These are phyloP conservation scores for Elasticomyces elasticus DNA, from an alignment of 495 filamentous ascomycete genomes.

Conservation along the genomic window DNA sequence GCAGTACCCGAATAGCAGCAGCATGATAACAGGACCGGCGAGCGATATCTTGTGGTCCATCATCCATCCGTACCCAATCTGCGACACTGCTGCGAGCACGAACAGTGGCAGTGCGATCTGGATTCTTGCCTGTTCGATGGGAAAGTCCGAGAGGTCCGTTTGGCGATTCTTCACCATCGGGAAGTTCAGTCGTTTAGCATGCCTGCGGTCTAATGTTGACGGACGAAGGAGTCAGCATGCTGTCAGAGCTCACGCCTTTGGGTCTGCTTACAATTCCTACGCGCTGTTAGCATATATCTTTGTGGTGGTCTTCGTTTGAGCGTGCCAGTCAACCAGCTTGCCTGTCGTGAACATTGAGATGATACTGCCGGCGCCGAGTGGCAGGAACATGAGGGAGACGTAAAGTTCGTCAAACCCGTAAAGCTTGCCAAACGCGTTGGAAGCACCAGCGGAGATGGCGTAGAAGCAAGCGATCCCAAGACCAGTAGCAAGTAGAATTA, in stretches of 20 bases:
- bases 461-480: constrained; percentile 32
- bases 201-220: constrained; percentile 17
- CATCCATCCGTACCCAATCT: constrained; percentile 42
- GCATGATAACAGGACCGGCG: constrained; percentile 32
- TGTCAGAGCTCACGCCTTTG: too few species aligned
- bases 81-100: constrained; percentile 28
- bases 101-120: constrained; percentile 33
- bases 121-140: constrained; percentile 37
- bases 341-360: constrained; percentile 32
- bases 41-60: constrained; percentile 33
- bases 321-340: constrained; percentile 37
- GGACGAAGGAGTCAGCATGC: too few species aligned
- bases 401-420: constrained; percentile 38
- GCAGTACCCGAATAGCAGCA: constrained; percentile 38
- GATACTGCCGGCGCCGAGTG: constrained; percentile 36
- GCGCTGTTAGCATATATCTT: not conserved
- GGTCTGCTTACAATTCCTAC: not conserved
- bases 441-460: constrained; percentile 27
- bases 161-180: constrained; percentile 33
- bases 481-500: constrained; percentile 37
- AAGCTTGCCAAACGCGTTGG: constrained; percentile 27
- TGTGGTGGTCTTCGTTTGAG: not conserved
- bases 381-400: constrained; percentile 41
- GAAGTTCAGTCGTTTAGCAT: constrained; percentile 28
- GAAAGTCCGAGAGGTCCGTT: constrained; percentile 34